phyloP scores from a whole-genome alignment of 148 eudicot species.

The Polygonum aviculare region DNA sequence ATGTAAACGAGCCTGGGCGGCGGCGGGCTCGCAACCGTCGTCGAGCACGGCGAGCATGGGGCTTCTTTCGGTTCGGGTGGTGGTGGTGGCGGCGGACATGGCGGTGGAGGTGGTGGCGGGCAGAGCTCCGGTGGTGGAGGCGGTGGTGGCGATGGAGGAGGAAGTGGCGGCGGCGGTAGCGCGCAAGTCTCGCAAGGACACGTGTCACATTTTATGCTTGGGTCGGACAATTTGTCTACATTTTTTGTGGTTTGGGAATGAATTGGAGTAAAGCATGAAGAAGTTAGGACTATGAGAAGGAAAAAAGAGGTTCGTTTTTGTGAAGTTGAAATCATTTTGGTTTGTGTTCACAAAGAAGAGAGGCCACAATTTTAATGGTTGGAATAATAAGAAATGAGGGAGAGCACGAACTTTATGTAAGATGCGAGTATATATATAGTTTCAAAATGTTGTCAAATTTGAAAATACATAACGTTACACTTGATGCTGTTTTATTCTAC shows the following conservation, averaged over 20 bases:
- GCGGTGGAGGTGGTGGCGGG: not conserved
- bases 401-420: not conserved
- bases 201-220: not conserved
- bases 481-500: too few species aligned
- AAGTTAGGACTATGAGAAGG: not conserved
- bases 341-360: not conserved
- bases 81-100: not conserved
- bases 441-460: too few species aligned
- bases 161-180: not conserved
- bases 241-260: not conserved
- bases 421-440: not conserved
- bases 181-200: not conserved
- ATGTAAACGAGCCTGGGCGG: slow-evolving; percentile 1
- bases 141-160: not conserved
- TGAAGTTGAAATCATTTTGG: slow-evolving; percentile 1
- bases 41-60: slow-evolving; percentile 13
- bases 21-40: slow-evolving; percentile 13
- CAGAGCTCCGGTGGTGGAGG: not conserved
- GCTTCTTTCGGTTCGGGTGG: not conserved
- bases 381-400: not conserved
- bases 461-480: too few species aligned
- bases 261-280: not conserved
- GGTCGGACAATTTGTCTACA: not conserved
- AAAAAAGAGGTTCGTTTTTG: not conserved
- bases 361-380: not conserved